phyloP scores from a whole-genome alignment of 2,329 filamentous ascomycete species.

The Aureobasidium leucospermi region DNA sequence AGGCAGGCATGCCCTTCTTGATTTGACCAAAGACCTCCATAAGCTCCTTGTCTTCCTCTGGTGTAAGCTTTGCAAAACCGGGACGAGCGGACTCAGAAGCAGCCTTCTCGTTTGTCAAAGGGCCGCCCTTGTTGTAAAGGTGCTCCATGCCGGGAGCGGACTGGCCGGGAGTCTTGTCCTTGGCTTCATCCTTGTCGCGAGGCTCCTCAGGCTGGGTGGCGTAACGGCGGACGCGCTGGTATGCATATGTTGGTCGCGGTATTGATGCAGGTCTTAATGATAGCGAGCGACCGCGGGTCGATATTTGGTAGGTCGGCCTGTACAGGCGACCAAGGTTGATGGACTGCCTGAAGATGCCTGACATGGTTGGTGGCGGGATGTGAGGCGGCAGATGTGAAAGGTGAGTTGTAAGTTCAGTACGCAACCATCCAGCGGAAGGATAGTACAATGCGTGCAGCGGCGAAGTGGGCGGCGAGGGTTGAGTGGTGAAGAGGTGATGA shows the following conservation, averaged over 20 bases:
- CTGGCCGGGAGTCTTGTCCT: slow-evolving; percentile 28
- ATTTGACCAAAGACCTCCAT: slow-evolving; percentile 50
- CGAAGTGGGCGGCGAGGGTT: background rate
- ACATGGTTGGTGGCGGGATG: slow-evolving; percentile 21
- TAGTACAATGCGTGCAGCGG: background rate
- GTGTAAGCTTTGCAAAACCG: slow-evolving; percentile 41
- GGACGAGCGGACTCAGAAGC: slow-evolving; percentile 15
- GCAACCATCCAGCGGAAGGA: slow-evolving; percentile 6
- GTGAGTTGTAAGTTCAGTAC: background rate
- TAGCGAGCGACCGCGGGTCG: slow-evolving; percentile 27
- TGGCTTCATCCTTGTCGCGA: slow-evolving; percentile 33
- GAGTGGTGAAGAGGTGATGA: background rate
- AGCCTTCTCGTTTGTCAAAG: slow-evolving; percentile 33
- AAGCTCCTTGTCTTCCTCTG: slow-evolving; percentile 52
- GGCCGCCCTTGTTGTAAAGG: slow-evolving; percentile 36
- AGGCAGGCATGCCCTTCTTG: slow-evolving; percentile 52
- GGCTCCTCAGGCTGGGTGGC: slow-evolving; percentile 39
- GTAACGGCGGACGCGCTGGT: slow-evolving; percentile 37
- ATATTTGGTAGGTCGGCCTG: slow-evolving; percentile 27
- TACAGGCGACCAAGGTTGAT: slow-evolving; percentile 27
- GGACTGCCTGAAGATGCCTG: slow-evolving; percentile 29
- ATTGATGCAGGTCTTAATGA: slow-evolving; percentile 31
- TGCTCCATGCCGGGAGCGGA: slow-evolving; percentile 38
- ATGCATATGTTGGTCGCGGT: slow-evolving; percentile 36
- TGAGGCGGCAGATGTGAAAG: background rate